These are phyloP conservation scores for Irpex rosettiformis DNA, from an alignment of 1,284 basidiomycete species.

Conservation along the genomic window DNA sequence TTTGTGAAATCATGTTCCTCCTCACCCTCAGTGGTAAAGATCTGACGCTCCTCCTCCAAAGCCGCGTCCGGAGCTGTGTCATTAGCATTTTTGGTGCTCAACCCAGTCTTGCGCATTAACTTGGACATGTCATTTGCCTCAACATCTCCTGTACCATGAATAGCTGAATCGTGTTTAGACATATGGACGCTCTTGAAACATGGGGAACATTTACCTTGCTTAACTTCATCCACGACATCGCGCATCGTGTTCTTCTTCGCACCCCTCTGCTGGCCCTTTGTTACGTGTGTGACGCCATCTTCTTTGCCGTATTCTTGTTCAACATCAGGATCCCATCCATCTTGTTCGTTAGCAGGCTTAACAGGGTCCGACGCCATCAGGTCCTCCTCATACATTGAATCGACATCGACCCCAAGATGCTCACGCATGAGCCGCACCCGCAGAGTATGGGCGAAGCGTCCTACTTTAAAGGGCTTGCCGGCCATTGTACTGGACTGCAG, in stretches of 20 bases:
- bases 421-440: slow-evolving; percentile 95
- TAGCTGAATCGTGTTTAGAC: slow-evolving; percentile 30
- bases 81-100: slow-evolving; percentile 35
- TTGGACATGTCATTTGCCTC: slow-evolving; percentile 34
- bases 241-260: slow-evolving; percentile 34
- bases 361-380: slow-evolving; percentile 57
- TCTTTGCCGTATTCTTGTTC: slow-evolving; percentile 59
- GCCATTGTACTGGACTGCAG: slow-evolving; percentile 76
- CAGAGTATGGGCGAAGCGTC: slow-evolving; percentile 93
- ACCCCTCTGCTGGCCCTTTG: slow-evolving; percentile 34
- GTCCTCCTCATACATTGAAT: slow-evolving; percentile 80
- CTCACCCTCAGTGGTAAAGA: slow-evolving; percentile 50
- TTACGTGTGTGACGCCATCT: slow-evolving; percentile 30
- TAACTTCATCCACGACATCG: slow-evolving; percentile 36
- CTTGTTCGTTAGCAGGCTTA: slow-evolving; percentile 50
- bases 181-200: neutral
- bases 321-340: slow-evolving; percentile 77
- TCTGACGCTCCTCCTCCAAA: slow-evolving; percentile 50
- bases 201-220: slow-evolving; percentile 44
- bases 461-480: slow-evolving; percentile 92
- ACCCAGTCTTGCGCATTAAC: slow-evolving; percentile 39
- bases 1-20: slow-evolving; percentile 59
- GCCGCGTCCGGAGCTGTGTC: slow-evolving; percentile 38
- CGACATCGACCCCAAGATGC: slow-evolving; percentile 94
- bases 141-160: slow-evolving; percentile 40